Base-by-base conservation (phyloP, 371 early-diverging fungal species). In the Saksenaea vasiformis region DNA sequence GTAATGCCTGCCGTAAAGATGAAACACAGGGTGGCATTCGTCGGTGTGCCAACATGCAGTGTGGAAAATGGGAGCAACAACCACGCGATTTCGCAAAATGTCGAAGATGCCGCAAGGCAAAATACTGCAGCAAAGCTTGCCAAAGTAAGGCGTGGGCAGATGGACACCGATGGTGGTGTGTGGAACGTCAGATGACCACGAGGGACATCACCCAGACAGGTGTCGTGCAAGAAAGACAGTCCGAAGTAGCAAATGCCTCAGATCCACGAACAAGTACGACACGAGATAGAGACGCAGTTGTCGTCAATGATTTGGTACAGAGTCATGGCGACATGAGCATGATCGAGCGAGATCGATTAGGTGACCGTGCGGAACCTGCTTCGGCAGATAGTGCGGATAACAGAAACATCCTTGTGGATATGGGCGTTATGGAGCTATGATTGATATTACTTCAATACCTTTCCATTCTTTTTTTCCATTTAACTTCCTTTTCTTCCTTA, bases 81-180 rank as follows among this genome's bases (percentile, higher is more conserved):
- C 86, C 87, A 1, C 81, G 90, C 58, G 90, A 91, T 69, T 92
- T 92, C 72, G 86, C 91, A 35, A 91, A 90, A 76, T 92, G 92
- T 69, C 87, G 91, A 43, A 73, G 91, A 28, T 92, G 92, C 70
- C 85, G 91, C 64, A 91, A 90, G 64, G 91, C 91, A 58, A 91
- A 91, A 64, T 92, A 92, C 62, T 92, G 92, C 71, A 85, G 88
- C 66, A 90, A 88, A 69, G 73, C 70, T 35, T 91, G 92, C 61
- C 92, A 92, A 68, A 85, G 85, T 67, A 78, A 78, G 39, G 90
- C 92, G 4, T 92, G 92, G 92, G 79, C 76, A 26, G 88, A 86
- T 53, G 91, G 92, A 8, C 92, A 92, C 59, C 86, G 90, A 19
- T 85, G 87, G 83, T 92, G 92, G 92, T 92, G 92, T 66, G 77